Percentiles rank a stretch among this genome's conserved stretches.
These are phyloP conservation scores for Volvariella volvacea DNA, from an alignment of 1,284 basidiomycete species.

Conservation along the genomic window DNA sequence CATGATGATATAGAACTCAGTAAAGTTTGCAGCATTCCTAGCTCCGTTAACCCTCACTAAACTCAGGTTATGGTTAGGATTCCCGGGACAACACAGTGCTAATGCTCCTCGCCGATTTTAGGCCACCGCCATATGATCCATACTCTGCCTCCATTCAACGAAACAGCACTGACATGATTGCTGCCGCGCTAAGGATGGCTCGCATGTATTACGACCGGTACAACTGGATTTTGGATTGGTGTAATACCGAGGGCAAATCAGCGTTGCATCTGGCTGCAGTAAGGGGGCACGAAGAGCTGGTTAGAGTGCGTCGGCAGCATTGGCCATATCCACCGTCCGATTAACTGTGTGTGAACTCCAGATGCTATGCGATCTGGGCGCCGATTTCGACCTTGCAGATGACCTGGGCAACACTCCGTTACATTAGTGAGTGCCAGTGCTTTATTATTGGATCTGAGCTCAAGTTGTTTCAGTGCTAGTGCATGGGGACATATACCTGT, in stretches of 20 bases:
- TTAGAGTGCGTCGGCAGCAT: constrained; percentile 52
- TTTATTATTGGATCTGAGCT: constrained; percentile 6
- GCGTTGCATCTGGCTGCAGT: constrained; percentile 84
- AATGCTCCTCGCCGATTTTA: constrained; percentile 78
- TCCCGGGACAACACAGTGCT: constrained; percentile 86
- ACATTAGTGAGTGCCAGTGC: constrained; percentile 67
- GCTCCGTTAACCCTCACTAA: constrained; percentile 4
- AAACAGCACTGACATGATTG: constrained; percentile 42
- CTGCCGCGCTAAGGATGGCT: constrained; percentile 74
- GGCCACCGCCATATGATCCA: constrained; percentile 41
- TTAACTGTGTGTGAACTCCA: constrained; percentile 23
- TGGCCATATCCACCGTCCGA: constrained; percentile 8
- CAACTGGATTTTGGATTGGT: constrained; percentile 84
- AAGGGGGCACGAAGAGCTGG: constrained; percentile 85
- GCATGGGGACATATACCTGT: constrained; percentile 80
- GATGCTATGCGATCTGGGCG: constrained; percentile 85
- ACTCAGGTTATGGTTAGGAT: constrained; percentile 49
- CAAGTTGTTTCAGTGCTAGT: constrained; percentile 54
- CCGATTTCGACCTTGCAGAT: constrained; percentile 84
- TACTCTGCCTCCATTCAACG: constrained; percentile 43
- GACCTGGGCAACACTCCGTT: constrained; percentile 88
- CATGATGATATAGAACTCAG: constrained; percentile 90
- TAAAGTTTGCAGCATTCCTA: constrained; percentile 46
- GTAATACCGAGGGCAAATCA: constrained; percentile 82
- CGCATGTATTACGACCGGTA: constrained; percentile 76